phyloP scores from a whole-genome alignment of 306 rosid species.

The Dryas drummondii region DNA sequence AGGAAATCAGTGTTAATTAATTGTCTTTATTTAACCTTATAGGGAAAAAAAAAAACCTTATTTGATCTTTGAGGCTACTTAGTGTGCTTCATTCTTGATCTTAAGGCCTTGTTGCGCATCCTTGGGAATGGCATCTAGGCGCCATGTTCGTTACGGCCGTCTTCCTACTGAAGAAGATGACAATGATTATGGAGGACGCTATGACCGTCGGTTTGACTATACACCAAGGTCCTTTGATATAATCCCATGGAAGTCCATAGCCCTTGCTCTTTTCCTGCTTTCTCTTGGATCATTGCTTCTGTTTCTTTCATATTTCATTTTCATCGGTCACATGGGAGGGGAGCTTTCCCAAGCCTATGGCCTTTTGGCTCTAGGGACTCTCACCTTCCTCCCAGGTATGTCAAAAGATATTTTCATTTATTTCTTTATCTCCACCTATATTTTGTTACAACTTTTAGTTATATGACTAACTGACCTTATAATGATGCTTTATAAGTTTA shows the following conservation, averaged over 20 bases:
- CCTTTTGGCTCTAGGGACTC: slow-evolving; percentile 76
- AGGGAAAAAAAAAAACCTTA: neutral
- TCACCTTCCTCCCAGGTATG: slow-evolving; percentile 94
- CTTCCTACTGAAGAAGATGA: slow-evolving; percentile 58
- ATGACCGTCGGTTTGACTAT: slow-evolving; percentile 90
- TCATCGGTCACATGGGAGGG: slow-evolving; percentile 94
- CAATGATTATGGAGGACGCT: slow-evolving; percentile 36
- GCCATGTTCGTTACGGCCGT: slow-evolving; percentile 56
- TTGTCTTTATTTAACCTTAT: neutral
- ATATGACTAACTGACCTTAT: neutral
- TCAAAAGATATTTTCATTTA: slow-evolving; percentile 12
- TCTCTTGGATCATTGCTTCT: slow-evolving; percentile 66
- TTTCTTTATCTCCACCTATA: neutral
- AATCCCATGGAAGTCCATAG: slow-evolving; percentile 96
- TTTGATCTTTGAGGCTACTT: slow-evolving; percentile 13
- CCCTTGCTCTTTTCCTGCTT: too few species aligned
- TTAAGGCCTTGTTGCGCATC: slow-evolving; percentile 9
- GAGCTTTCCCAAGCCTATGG: slow-evolving; percentile 89
- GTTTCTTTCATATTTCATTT: slow-evolving; percentile 78
- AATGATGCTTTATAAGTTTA: neutral
- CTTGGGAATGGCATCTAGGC: slow-evolving; percentile 63
- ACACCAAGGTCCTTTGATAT: slow-evolving; percentile 68
- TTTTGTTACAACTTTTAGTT: neutral
- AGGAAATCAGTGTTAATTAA: neutral
- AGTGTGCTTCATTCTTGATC: slow-evolving; percentile 11